phyloP scores from a whole-genome alignment of 2,329 filamentous ascomycete genomes.

The Torrubiella hemipterigena region DNA sequence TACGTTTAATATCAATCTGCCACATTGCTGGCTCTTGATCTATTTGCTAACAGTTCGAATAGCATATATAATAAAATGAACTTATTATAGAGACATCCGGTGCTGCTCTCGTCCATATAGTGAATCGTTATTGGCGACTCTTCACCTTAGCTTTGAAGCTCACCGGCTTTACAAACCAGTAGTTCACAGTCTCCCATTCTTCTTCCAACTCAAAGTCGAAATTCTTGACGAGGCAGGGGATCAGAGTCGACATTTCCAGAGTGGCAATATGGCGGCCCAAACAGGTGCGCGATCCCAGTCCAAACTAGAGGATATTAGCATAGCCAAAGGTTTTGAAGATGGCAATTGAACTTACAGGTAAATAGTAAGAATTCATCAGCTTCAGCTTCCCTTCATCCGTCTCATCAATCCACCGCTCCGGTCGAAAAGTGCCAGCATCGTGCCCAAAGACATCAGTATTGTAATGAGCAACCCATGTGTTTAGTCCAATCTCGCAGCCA shows the following conservation, averaged over 20 bases:
- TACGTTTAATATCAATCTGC: too few relatives aligned
- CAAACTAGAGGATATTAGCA: conserved; percentile 18
- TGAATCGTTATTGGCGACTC: too few relatives aligned
- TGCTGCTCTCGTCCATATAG: too few relatives aligned
- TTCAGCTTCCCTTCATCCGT: conserved; percentile 13
- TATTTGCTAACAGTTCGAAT: too few relatives aligned
- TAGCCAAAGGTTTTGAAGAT: background rate
- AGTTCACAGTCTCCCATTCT: conserved; percentile 22
- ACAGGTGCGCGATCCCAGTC: conserved; percentile 27
- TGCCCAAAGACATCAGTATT: conserved; percentile 19
- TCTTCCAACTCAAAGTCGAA: conserved; percentile 18
- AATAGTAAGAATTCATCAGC: conserved; percentile 16
- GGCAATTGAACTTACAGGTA: conserved; percentile 12
- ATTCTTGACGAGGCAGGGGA: conserved; percentile 22
- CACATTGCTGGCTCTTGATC: too few relatives aligned
- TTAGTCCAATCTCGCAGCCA: conserved; percentile 21
- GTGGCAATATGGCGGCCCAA: conserved; percentile 30
- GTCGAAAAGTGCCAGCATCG: conserved; percentile 21
- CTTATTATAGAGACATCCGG: too few relatives aligned
- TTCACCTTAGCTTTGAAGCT: conserved; percentile 21
- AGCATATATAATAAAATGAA: too few relatives aligned
- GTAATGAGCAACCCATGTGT: conserved; percentile 22
- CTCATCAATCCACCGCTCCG: conserved; percentile 29
- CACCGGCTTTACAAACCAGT: conserved; percentile 29
- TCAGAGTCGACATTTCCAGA: conserved; percentile 29